A percentile compares a stretch with the other conserved stretches of the same genome.
Evolutionary conservation across 805 yeast species (phyloP).

Genomic region (Torulaspora gathmanii): DNA sequence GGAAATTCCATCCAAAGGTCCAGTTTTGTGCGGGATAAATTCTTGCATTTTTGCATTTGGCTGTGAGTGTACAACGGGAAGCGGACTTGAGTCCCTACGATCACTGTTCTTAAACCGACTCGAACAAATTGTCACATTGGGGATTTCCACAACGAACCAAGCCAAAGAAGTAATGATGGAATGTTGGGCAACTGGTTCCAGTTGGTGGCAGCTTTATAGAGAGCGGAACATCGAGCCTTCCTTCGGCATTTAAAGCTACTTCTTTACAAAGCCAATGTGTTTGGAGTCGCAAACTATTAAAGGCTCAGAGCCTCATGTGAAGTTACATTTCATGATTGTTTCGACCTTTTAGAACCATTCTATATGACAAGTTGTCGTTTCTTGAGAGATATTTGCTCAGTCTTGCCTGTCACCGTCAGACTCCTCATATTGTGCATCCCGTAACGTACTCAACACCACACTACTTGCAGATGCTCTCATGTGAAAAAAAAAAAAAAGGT

Average conservation of each 20-base stretch:
- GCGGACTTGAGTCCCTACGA: conserved; percentile 1
- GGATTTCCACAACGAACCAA: conserved; percentile 13
- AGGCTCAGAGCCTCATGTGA: no score
- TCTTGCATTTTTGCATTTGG: conserved; percentile 1
- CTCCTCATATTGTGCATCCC: no score
- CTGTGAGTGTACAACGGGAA: neutral
- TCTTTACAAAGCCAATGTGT: no score
- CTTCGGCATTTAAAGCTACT: conserved; percentile 15
- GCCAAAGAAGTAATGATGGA: conserved; percentile 13
- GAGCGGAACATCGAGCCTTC: conserved; percentile 11
- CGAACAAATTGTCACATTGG: conserved; percentile 1
- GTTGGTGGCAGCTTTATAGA: conserved; percentile 16
- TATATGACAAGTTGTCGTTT: no score
- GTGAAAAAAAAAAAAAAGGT: no score
- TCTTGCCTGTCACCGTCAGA: no score
- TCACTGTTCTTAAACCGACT: neutral
- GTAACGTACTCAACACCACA: no score
- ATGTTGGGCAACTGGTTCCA: conserved; percentile 11
- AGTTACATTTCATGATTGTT: no score
- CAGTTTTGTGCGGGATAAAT: neutral
- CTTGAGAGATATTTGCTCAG: no score
- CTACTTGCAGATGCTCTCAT: no score
- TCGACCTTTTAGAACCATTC: no score
- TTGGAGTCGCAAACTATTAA: no score
- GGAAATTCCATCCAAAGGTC: neutral